These are phyloP conservation scores for Kwoniella europaea DNA, from an alignment of 768 basidiomycete species.

Conservation along the genomic window DNA sequence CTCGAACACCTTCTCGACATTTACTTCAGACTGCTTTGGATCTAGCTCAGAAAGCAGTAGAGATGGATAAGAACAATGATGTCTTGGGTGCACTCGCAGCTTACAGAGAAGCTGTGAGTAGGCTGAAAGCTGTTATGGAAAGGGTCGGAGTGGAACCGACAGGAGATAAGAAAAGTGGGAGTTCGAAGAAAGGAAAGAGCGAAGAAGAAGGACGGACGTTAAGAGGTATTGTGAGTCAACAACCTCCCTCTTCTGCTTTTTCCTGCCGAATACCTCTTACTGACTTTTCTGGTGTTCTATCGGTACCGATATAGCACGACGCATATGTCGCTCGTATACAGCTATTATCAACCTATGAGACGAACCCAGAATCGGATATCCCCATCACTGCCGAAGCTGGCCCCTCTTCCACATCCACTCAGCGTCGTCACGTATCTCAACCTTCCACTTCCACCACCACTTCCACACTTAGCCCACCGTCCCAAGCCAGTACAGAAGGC, in stretches of 20 bases:
- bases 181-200: constrained; percentile 20
- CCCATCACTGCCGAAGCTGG: constrained; percentile 9
- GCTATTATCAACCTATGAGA: constrained; percentile 44
- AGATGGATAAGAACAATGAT: constrained; percentile 56
- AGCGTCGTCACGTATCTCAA: background rate
- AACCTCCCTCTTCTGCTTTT: background rate
- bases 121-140: constrained; percentile 55
- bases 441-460: constrained; percentile 32
- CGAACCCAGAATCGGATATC: background rate
- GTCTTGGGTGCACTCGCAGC: constrained; percentile 50
- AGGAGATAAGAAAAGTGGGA: constrained; percentile 22
- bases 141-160: constrained; percentile 50
- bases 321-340: constrained; percentile 56
- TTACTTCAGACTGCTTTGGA: constrained; percentile 55
- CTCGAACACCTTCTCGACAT: constrained; percentile 50
- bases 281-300: background rate
- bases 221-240: constrained; percentile 53
- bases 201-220: constrained; percentile 56
- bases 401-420: constrained; percentile 1
- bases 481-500: constrained; percentile 16
- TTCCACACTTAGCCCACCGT: constrained; percentile 29
- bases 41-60: constrained; percentile 55
- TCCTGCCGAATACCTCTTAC: background rate
- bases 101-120: constrained; percentile 53
- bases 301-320: constrained; percentile 44